These are phyloP conservation scores for Populus hybrid DNA, from an alignment of 441 rosid genomes.

Conservation along the genomic window DNA sequence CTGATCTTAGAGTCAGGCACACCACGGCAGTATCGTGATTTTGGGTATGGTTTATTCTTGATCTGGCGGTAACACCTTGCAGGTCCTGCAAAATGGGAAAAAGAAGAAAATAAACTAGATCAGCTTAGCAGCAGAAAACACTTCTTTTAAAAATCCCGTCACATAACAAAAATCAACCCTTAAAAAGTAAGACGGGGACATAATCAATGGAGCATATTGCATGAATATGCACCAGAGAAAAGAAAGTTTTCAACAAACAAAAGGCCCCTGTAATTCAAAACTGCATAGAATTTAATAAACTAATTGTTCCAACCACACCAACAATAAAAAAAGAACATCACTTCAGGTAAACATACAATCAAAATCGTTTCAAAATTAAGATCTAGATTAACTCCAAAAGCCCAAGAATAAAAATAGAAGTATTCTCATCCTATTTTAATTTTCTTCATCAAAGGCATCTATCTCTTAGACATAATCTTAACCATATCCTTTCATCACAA, in stretches of 20 bases:
- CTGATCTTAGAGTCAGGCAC: conserved; percentile 90
- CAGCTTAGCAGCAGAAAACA: background rate
- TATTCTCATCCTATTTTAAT: background rate
- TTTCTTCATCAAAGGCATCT: background rate
- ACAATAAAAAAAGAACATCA: too few relatives aligned
- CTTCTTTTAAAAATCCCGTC: background rate
- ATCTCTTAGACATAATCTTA: background rate
- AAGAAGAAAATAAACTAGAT: background rate
- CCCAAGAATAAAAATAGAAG: background rate
- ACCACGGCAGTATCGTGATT: conserved; percentile 81
- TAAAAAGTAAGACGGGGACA: too few relatives aligned
- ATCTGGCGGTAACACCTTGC: conserved; percentile 93
- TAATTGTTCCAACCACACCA: too few relatives aligned
- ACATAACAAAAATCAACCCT: too few relatives aligned
- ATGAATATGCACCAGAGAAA: too few relatives aligned
- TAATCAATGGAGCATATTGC: too few relatives aligned
- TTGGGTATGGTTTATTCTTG: conserved; percentile 85
- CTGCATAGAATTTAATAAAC: too few relatives aligned
- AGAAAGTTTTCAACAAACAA: too few relatives aligned
- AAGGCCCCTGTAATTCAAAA: too few relatives aligned
- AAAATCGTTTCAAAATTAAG: conserved; percentile 10
- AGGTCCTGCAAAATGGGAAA: conserved; percentile 49
- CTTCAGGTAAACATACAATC: too few relatives aligned
- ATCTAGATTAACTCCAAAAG: background rate
- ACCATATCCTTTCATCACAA: background rate